phyloP scores from a whole-genome alignment of 2,329 filamentous ascomycete species.

The Colletotrichum simmondsii region DNA sequence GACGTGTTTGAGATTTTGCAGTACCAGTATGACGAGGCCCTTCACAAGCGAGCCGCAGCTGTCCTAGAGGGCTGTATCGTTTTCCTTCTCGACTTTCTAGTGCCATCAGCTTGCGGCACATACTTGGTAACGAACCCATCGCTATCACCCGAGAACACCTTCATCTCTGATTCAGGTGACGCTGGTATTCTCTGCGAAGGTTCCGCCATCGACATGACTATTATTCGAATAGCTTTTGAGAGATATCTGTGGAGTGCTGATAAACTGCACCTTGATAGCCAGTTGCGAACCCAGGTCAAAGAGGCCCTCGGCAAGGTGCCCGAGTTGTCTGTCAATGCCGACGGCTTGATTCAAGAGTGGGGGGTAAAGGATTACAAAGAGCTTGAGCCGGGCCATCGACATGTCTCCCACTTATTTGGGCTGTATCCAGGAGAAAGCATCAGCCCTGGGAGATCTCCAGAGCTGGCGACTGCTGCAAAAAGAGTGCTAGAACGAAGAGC shows the following conservation, averaged over 20 bases:
- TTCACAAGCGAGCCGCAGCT: slow-evolving; percentile 40
- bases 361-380: slow-evolving; percentile 52
- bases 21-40: slow-evolving; percentile 45
- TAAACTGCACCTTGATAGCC: slow-evolving; percentile 20
- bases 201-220: slow-evolving; percentile 56
- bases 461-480: slow-evolving; percentile 41
- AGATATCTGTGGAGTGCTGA: slow-evolving; percentile 40
- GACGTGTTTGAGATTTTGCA: slow-evolving; percentile 51
- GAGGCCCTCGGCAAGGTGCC: slow-evolving; percentile 34
- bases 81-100: slow-evolving; percentile 44
- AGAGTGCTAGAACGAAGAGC: slow-evolving; percentile 43
- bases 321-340: slow-evolving; percentile 33
- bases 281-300: slow-evolving; percentile 8
- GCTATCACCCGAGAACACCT: slow-evolving; percentile 42
- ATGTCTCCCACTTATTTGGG: slow-evolving; percentile 61
- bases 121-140: slow-evolving; percentile 41
- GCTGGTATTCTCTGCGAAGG: slow-evolving; percentile 52
- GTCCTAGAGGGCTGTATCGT: slow-evolving; percentile 43
- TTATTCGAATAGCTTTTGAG: slow-evolving; percentile 31
- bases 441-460: slow-evolving; percentile 33
- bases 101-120: slow-evolving; percentile 38
- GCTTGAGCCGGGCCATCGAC: slow-evolving; percentile 59
- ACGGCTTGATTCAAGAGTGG: slow-evolving; percentile 55
- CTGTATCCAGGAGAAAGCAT: slow-evolving; percentile 53
- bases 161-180: slow-evolving; percentile 45